A percentile compares a stretch with the other conserved stretches of the same genome.
These are phyloP conservation scores for Boechera stricta DNA, from an alignment of 345 rosid species.

Conservation along the genomic window DNA sequence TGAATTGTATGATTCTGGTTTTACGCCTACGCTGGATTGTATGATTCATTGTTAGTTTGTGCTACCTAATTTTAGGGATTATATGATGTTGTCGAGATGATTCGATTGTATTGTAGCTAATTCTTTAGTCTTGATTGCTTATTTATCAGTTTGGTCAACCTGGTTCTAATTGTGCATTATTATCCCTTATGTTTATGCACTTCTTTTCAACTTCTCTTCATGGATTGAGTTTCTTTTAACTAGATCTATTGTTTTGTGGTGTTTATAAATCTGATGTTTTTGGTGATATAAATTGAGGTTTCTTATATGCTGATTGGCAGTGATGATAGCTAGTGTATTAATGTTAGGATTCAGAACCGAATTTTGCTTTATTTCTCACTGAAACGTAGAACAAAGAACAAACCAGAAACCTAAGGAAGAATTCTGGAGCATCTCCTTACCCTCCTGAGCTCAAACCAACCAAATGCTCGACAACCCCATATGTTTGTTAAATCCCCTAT, in stretches of 20 bases:
- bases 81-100: neutral
- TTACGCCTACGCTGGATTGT: neutral
- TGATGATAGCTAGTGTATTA: neutral
- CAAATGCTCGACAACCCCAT: neutral
- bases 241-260: neutral
- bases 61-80: neutral
- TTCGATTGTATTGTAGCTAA: neutral
- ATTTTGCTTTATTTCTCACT: neutral
- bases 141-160: neutral
- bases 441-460: neutral
- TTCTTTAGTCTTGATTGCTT: conserved; percentile 7
- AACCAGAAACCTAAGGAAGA: neutral
- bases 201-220: neutral
- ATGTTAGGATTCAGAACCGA: neutral
- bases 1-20: neutral
- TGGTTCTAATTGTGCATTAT: neutral
- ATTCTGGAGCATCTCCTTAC: neutral
- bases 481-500: neutral
- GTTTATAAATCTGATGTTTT: neutral
- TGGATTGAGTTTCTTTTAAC: neutral
- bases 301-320: too few species aligned
- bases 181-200: neutral
- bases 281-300: neutral
- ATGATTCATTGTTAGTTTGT: neutral
- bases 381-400: neutral